Conservation (phyloP, 768 basidiomycete genomes). For the Mycena galericulata region DNA sequence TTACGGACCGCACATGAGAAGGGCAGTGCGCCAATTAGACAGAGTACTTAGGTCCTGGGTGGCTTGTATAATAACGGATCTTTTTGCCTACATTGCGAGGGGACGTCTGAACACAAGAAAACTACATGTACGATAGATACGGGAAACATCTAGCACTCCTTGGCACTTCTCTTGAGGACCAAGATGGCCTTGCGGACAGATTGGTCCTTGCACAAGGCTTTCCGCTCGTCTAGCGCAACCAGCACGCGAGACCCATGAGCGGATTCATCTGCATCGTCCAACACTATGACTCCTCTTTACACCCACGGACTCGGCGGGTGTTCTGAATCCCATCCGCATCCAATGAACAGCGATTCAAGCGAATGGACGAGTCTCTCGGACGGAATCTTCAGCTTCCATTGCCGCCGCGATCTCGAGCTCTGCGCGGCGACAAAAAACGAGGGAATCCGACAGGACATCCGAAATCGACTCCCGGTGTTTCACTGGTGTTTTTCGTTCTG, state of each 20-base stretch:
- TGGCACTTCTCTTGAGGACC: constrained; percentile 17
- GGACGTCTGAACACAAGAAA: too few relatives aligned
- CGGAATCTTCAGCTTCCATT: constrained; percentile 49
- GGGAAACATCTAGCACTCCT: too few relatives aligned
- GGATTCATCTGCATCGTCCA: constrained; percentile 45
- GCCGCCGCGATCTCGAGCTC: constrained; percentile 6
- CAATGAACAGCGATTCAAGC: constrained; percentile 58
- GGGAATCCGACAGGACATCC: constrained; percentile 8
- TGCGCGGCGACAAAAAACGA: constrained; percentile 39
- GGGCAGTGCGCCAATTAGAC: constrained; percentile 72
- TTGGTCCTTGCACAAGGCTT: not conserved
- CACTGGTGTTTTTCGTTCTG: not conserved
- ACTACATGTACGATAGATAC: too few relatives aligned
- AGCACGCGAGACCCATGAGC: constrained; percentile 2
- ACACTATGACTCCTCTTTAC: constrained; percentile 52
- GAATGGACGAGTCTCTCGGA: constrained; percentile 51
- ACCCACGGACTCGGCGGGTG: constrained; percentile 26
- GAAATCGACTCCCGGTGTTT: not conserved
- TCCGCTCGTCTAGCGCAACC: constrained; percentile 17
- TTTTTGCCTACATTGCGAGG: not conserved
- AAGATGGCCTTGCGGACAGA: constrained; percentile 21
- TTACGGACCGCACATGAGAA: constrained; percentile 82
- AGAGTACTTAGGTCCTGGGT: constrained; percentile 40
- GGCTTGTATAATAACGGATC: constrained; percentile 3
- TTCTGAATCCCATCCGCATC: constrained; percentile 56